These are phyloP conservation scores for Guyanaporus albipodus DNA, from an alignment of 768 basidiomycete species.

Conservation along the genomic window DNA sequence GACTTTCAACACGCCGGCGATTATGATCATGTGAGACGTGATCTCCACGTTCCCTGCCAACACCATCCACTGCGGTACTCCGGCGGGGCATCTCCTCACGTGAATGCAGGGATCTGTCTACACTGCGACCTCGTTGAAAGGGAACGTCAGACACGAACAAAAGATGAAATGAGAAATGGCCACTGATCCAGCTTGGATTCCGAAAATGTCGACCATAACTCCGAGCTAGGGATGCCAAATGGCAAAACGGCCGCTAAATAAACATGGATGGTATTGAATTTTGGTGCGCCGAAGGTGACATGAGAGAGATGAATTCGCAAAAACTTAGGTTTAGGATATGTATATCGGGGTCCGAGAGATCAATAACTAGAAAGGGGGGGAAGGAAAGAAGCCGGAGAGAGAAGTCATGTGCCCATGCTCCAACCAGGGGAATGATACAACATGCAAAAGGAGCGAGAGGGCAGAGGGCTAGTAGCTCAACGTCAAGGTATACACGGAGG, in stretches of 20 bases:
- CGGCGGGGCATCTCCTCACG: too few species aligned
- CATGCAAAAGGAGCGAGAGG: neutral
- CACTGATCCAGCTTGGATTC: too few species aligned
- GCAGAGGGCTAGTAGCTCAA: constrained; percentile 1
- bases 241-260: too few species aligned
- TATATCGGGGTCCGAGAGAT: neutral
- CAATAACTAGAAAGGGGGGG: neutral
- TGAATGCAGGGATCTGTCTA: too few species aligned
- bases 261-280: constrained; percentile 9
- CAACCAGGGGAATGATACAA: constrained; percentile 9
- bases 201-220: neutral
- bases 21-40: too few species aligned
- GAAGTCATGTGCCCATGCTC: neutral
- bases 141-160: too few species aligned
- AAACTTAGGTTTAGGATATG: neutral
- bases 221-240: neutral
- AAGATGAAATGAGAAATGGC: too few species aligned
- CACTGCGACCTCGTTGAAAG: too few species aligned
- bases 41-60: too few species aligned
- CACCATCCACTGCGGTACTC: too few species aligned
- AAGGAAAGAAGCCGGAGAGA: neutral
- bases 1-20: too few species aligned
- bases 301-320: neutral
- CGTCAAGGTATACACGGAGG: constrained; percentile 2
- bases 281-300: constrained; percentile 1